phyloP scores from a whole-genome alignment of 2,329 filamentous ascomycete genomes.

The Curvularia sp. region DNA sequence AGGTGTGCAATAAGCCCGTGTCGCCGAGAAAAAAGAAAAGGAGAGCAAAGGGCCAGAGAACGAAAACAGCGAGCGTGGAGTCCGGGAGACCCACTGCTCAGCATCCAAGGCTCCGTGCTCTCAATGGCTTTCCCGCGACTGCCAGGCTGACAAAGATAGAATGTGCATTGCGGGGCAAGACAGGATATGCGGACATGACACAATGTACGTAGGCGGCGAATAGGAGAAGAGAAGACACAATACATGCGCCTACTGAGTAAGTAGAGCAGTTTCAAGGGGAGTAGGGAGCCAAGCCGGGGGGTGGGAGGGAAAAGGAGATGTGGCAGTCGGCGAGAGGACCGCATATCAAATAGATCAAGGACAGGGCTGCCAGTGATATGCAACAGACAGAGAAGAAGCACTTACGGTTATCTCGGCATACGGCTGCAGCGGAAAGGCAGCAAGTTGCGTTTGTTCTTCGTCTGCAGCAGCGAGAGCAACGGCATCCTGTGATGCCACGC shows the following conservation, averaged over 20 bases:
- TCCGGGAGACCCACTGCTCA: constrained; percentile 3
- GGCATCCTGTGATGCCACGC: constrained; percentile 67
- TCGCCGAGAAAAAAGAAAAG: constrained; percentile 26
- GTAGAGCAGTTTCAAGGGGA: constrained; percentile 14
- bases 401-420: constrained; percentile 84
- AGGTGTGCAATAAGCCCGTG: constrained; percentile 16
- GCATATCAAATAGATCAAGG: constrained; percentile 16
- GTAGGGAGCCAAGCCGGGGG: constrained; percentile 17
- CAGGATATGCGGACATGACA: constrained; percentile 22
- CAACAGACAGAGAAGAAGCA: constrained; percentile 43
- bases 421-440: constrained; percentile 70
- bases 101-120: constrained; percentile 11
- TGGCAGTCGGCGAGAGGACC: constrained; percentile 43
- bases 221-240: constrained; percentile 10
- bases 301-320: constrained; percentile 31
- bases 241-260: constrained; percentile 18
- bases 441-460: constrained; percentile 73
- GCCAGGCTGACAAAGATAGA: constrained; percentile 14
- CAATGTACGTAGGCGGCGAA: constrained; percentile 25
- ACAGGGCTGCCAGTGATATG: constrained; percentile 26
- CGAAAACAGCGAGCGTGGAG: background rate
- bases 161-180: constrained; percentile 32
- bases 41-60: constrained; percentile 15
- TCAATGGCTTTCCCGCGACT: constrained; percentile 13
- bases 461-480: constrained; percentile 72